Evolutionary conservation across 768 basidiomycete genomes (phyloP).

Genomic region (Ramaria sp.): DNA sequence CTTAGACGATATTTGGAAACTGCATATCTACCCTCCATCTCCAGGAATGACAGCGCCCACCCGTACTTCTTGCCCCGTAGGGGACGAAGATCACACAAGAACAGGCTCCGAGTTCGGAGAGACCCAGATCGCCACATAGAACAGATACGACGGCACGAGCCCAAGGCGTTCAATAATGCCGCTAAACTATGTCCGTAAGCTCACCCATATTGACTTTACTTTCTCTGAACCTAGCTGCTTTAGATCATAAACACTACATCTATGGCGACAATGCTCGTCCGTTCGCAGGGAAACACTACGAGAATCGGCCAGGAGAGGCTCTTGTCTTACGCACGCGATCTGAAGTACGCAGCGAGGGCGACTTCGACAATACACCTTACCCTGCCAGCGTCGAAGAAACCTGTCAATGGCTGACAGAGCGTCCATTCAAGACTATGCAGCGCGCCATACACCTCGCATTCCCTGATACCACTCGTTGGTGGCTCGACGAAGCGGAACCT

Average conservation of each 20-base stretch:
- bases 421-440: slow-evolving; percentile 42
- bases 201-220: too few species aligned
- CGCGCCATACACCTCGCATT: slow-evolving; percentile 26
- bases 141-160: background rate
- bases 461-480: slow-evolving; percentile 21
- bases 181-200: background rate
- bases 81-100: background rate
- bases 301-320: background rate
- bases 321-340: background rate
- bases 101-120: background rate
- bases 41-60: background rate
- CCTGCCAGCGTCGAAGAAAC: background rate
- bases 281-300: background rate
- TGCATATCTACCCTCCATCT: background rate
- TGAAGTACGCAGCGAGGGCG: background rate
- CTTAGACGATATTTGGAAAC: background rate
- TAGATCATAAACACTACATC: background rate
- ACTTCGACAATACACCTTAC: background rate
- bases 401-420: slow-evolving; percentile 34
- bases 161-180: background rate
- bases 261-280: background rate
- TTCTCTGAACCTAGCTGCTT: background rate
- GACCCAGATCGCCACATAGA: background rate
- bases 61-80: background rate
- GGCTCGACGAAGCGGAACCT: slow-evolving; percentile 16